Conservation (phyloP, 148 eudicot genomes). For the Nepenthes gracilis region DNA sequence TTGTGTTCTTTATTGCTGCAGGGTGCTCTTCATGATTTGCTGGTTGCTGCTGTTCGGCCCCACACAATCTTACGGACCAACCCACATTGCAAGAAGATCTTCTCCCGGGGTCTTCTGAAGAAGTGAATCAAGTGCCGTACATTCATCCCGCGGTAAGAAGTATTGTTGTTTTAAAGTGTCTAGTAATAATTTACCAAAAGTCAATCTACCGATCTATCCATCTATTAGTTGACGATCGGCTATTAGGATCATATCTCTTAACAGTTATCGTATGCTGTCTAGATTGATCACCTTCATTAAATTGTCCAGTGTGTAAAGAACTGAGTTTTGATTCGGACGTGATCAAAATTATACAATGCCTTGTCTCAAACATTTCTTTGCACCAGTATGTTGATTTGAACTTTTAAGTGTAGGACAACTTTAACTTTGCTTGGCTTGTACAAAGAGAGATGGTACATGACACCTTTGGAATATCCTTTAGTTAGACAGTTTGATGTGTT, state of each 20-base stretch:
- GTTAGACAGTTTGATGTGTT: too few relatives aligned
- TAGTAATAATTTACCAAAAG: slow-evolving; percentile 5
- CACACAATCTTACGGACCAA: slow-evolving; percentile 39
- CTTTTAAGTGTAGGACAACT: too few relatives aligned
- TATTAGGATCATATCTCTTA: background rate
- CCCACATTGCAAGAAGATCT: slow-evolving; percentile 63
- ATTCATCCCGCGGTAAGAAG: background rate
- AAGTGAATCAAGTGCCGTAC: slow-evolving; percentile 27
- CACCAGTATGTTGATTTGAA: too few relatives aligned
- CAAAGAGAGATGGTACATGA: too few relatives aligned
- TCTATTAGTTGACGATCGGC: background rate
- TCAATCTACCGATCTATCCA: background rate
- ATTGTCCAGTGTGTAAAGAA: too few relatives aligned
- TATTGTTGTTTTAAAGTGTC: slow-evolving; percentile 3
- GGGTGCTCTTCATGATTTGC: slow-evolving; percentile 32
- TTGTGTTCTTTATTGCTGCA: slow-evolving; percentile 7
- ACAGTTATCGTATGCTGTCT: too few relatives aligned
- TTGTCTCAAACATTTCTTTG: too few relatives aligned
- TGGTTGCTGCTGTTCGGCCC: slow-evolving; percentile 44
- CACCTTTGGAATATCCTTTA: too few relatives aligned
- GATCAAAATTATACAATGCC: too few relatives aligned
- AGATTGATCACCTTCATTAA: too few relatives aligned
- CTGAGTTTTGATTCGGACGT: too few relatives aligned
- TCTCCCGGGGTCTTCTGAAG: slow-evolving; percentile 41
- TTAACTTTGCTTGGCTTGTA: too few relatives aligned